A percentile compares a stretch with the other conserved stretches of the same genome.
phyloP scores from a whole-genome alignment of 2,329 filamentous ascomycete species.

The Aspergillus ochraceoroseus region DNA sequence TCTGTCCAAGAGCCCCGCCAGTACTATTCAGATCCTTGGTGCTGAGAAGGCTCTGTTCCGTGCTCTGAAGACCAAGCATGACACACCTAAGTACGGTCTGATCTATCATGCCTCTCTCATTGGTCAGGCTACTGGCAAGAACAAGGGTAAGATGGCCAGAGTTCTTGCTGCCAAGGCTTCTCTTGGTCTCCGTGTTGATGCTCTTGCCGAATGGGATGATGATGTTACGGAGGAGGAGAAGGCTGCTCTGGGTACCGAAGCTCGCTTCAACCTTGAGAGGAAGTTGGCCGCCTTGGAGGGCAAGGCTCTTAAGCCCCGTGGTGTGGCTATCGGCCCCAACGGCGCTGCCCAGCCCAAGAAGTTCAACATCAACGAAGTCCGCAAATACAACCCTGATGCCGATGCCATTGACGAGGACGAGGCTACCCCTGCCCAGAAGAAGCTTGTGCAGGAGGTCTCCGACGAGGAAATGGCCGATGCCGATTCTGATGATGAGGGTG shows the following conservation, averaged over 20 bases:
- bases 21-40: conserved; percentile 95
- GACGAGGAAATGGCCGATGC: conserved; percentile 46
- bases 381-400: conserved; percentile 91
- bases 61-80: conserved; percentile 97
- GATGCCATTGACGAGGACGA: conserved; percentile 74
- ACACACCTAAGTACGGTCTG: conserved; percentile 96
- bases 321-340: conserved; percentile 68
- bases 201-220: conserved; percentile 71
- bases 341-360: conserved; percentile 65
- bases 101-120: conserved; percentile 91
- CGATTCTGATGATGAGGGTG: conserved; percentile 32
- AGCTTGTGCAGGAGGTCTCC: conserved; percentile 45
- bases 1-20: conserved; percentile 89
- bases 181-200: conserved; percentile 87
- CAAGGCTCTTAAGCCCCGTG: conserved; percentile 76
- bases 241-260: conserved; percentile 66
- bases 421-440: conserved; percentile 45
- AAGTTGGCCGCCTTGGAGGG: conserved; percentile 65
- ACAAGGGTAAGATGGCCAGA: conserved; percentile 99
- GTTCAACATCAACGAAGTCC: conserved; percentile 77
- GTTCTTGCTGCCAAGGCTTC: conserved; percentile 92
- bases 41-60: conserved; percentile 98
- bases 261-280: conserved; percentile 47
- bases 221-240: conserved; percentile 86
- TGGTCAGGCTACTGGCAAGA: conserved; percentile 92